Conservation (phyloP, 1,284 basidiomycete genomes). For the Acaromyces ingoldii region DNA sequence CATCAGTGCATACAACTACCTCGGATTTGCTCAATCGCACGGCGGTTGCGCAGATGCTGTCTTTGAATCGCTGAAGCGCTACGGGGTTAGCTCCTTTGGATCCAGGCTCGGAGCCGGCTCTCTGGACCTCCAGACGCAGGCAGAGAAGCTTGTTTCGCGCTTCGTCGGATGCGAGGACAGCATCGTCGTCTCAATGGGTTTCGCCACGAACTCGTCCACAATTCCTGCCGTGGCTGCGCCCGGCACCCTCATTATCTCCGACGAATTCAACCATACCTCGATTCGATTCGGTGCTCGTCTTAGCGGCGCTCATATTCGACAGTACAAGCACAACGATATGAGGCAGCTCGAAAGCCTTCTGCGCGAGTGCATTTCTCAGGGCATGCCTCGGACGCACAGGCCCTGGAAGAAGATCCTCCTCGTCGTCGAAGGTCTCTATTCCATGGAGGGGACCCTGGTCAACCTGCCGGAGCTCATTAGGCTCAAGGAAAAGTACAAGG, state of each 20-base stretch:
- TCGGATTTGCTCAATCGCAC: conserved; percentile 90
- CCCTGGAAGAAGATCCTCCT: conserved; percentile 99
- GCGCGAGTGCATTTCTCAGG: conserved; percentile 89
- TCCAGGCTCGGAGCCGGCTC: conserved; percentile 76
- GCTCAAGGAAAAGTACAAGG: conserved; percentile 94
- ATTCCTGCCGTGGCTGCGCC: conserved; percentile 87
- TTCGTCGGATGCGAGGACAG: conserved; percentile 87
- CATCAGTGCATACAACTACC: conserved; percentile 98
- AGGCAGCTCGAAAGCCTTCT: conserved; percentile 72
- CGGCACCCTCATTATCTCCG: conserved; percentile 91
- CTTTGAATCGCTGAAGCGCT: conserved; percentile 55
- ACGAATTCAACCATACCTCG: conserved; percentile 93
- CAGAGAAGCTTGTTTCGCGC: conserved; percentile 80
- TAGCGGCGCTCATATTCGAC: conserved; percentile 80
- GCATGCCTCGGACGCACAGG: conserved; percentile 91
- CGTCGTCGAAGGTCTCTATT: conserved; percentile 91
- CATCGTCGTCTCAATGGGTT: conserved; percentile 90
- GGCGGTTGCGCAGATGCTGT: conserved; percentile 92
- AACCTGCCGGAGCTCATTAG: conserved; percentile 78
- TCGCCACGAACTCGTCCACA: conserved; percentile 93
- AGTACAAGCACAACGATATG: conserved; percentile 98
- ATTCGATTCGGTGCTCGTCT: conserved; percentile 88
- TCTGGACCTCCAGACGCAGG: conserved; percentile 73
- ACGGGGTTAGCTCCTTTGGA: conserved; percentile 71
- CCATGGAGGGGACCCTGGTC: conserved; percentile 93